Evolutionary conservation across 305 asterid genomes (phyloP).

Genomic region (Coffea humblotiana): DNA sequence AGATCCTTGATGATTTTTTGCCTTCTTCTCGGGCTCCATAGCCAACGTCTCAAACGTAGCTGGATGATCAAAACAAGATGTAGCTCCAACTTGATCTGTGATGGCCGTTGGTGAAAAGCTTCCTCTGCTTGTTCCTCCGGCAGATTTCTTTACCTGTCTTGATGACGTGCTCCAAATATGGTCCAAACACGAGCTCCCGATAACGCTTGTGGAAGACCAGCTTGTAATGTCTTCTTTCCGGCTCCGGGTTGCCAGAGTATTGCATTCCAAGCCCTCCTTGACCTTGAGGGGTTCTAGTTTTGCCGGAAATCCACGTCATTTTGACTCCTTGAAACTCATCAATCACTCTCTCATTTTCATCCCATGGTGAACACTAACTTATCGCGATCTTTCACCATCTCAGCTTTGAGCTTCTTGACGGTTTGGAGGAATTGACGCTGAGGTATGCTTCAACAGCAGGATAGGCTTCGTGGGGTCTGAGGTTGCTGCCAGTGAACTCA

Average conservation of each 20-base stretch:
- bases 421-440: conserved; percentile 33
- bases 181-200: conserved; percentile 38
- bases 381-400: conserved; percentile 29
- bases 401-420: conserved; percentile 50
- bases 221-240: conserved; percentile 39
- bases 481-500: conserved; percentile 42
- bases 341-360: conserved; percentile 41
- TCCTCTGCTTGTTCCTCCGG: conserved; percentile 37
- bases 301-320: conserved; percentile 43
- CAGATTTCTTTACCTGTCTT: conserved; percentile 42
- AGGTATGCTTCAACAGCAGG: conserved; percentile 47
- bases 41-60: conserved; percentile 53
- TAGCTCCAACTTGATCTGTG: conserved; percentile 46
- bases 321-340: conserved; percentile 43
- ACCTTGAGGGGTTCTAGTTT: conserved; percentile 14
- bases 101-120: conserved; percentile 51
- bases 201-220: conserved; percentile 45
- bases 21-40: conserved; percentile 44
- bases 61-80: conserved; percentile 54
- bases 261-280: background rate
- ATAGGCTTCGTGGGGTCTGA: conserved; percentile 47
- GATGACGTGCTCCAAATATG: conserved; percentile 54
- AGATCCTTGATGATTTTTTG: conserved; percentile 46
- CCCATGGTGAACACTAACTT: conserved; percentile 50
- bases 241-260: conserved; percentile 21